Percentiles rank a stretch among this genome's conserved stretches.
These are phyloP conservation scores for Malus hybrid DNA, from an alignment of 331 rosid genomes.

Conservation along the genomic window DNA sequence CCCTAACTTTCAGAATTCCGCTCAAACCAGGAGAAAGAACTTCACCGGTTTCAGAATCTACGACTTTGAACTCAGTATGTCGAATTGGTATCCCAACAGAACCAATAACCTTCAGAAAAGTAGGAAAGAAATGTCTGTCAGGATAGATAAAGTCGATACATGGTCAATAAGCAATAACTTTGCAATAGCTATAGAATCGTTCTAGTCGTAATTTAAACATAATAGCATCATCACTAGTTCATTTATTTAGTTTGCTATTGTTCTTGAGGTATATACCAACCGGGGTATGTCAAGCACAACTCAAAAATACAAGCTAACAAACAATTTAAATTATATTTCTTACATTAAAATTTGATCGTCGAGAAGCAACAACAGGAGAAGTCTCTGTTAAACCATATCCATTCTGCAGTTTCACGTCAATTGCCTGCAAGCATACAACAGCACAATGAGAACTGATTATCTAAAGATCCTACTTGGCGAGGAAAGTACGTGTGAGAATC, in stretches of 20 bases:
- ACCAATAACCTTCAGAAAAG: slow-evolving; percentile 74
- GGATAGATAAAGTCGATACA: neutral
- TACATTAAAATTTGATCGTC: slow-evolving; percentile 64
- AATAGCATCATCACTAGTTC: neutral
- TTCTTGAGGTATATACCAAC: neutral
- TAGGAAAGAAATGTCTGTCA: neutral
- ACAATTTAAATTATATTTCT: slow-evolving; percentile 20
- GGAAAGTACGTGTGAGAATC: neutral
- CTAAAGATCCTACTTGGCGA: neutral
- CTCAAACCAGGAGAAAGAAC: slow-evolving; percentile 64
- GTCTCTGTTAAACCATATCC: slow-evolving; percentile 95
- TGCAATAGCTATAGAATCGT: neutral
- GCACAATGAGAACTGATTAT: neutral
- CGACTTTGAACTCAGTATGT: slow-evolving; percentile 63
- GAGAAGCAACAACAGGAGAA: slow-evolving; percentile 80
- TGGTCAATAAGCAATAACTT: neutral
- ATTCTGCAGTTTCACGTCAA: slow-evolving; percentile 75
- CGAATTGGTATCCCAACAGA: slow-evolving; percentile 79
- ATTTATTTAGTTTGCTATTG: neutral
- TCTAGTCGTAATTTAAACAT: neutral
- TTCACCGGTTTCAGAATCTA: slow-evolving; percentile 63
- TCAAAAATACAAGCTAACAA: neutral
- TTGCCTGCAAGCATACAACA: slow-evolving; percentile 52
- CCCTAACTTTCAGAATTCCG: slow-evolving; percentile 72
- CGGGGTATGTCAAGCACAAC: neutral